Evolutionary conservation across 2,329 filamentous ascomycete species (phyloP).

Genomic region (Penicillium sp.): DNA sequence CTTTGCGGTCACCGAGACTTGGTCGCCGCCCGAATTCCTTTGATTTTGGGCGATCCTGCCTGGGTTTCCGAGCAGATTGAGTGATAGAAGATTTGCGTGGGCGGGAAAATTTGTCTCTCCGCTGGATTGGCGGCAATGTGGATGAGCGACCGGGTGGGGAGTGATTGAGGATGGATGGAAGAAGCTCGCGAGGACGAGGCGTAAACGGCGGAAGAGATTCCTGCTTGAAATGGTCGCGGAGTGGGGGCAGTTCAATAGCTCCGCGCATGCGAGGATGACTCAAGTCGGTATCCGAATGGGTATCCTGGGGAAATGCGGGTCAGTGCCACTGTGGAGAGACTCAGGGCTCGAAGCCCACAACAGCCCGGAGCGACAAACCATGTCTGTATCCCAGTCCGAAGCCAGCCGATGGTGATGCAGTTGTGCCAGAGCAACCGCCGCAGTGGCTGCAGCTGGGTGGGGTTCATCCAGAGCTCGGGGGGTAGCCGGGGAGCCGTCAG

Average conservation of each 20-base stretch:
- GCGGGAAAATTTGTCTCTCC: conserved; percentile 66
- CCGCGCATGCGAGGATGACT: conserved; percentile 60
- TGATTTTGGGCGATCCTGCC: conserved; percentile 78
- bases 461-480: conserved; percentile 68
- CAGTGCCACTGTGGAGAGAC: conserved; percentile 21
- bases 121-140: conserved; percentile 78
- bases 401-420: conserved; percentile 75
- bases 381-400: conserved; percentile 73
- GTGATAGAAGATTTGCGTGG: conserved; percentile 84
- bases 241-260: conserved; percentile 70
- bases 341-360: conserved; percentile 5
- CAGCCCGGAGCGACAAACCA: conserved; percentile 45
- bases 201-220: conserved; percentile 66
- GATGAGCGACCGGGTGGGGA: conserved; percentile 86
- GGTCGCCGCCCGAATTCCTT: conserved; percentile 70
- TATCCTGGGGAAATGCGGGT: conserved; percentile 53
- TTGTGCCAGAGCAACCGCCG: conserved; percentile 82
- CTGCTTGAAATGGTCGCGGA: conserved; percentile 67
- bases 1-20: conserved; percentile 74
- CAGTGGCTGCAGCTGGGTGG: conserved; percentile 67
- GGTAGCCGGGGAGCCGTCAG: conserved; percentile 66
- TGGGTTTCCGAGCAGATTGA: conserved; percentile 70
- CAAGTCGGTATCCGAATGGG: conserved; percentile 68
- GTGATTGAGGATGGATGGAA: conserved; percentile 74
- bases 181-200: conserved; percentile 65